Evolutionary conservation across 192 early-diverging fungal genomes (phyloP), one percentile per base, ranked within the genome.

Genomic region (Coemansia sp.): DNA sequence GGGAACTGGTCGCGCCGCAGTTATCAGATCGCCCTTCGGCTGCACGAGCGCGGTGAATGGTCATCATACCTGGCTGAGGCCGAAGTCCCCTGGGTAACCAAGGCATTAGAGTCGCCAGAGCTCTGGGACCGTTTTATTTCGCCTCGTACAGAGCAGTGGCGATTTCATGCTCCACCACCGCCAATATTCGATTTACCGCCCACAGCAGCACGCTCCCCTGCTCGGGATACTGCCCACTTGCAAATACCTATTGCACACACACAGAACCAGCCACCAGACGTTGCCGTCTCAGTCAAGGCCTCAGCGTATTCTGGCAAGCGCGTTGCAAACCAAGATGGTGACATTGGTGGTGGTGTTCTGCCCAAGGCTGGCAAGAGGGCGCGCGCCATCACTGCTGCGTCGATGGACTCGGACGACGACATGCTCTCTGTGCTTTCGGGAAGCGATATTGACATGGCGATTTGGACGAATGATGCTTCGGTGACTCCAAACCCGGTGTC

Each of bases 81-180:
- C 22, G 85, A 86, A 68, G 69, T 74, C 27, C 70, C 70, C 18
- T 75, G 72, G 70, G 64, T 86, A 22, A 67, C 60, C 46, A 70
- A 66, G 27, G 80, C 85, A 9, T 62, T 83, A 22, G 70, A 80
- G 61, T 65, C 78, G 22, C 67, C 65, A 22, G 78, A 76, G 64
- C 72, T 79, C 20, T 88, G 86, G 85, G 27, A 33, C 16, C 58
- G 40, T 16, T 87, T 86, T 53, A 85, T 89, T 46, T 78, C 75
- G 33, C 78, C 78, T 39, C 65, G 68, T 2, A 22, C 83, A 3
- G 83, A 85, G 68, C 79, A 80, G 53, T 85, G 83, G 83, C 78
- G 76, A 22, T 39, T 76, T 16, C 73, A 67, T 34, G 61, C 67
- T 10, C 74, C 71, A 62, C 76, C 76, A 10, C 55, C 74, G 20